These are phyloP conservation scores for Eucalyptus cladocalyx DNA, from an alignment of 345 rosid genomes.

Conservation along the genomic window DNA sequence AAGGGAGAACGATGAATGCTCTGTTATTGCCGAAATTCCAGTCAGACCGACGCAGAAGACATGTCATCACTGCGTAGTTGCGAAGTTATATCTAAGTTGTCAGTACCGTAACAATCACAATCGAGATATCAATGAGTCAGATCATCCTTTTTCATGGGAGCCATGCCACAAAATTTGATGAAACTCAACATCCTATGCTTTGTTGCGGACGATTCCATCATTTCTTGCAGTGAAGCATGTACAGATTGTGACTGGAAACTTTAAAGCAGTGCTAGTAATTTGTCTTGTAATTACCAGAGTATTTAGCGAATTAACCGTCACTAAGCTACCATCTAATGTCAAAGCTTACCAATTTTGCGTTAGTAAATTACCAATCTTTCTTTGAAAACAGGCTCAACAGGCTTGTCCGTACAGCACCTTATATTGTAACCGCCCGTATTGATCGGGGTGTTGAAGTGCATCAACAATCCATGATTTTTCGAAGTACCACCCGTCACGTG, in stretches of 20 bases:
- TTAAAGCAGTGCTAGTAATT: neutral
- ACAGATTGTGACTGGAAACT: neutral
- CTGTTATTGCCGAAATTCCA: too few relatives aligned
- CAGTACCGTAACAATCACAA: neutral
- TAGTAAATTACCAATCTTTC: neutral
- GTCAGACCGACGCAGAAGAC: neutral
- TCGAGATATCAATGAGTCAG: neutral
- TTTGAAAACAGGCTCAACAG: neutral
- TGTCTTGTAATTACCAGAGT: neutral
- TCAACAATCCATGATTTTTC: neutral
- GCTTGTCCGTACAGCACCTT: too few relatives aligned
- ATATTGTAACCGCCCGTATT: too few relatives aligned
- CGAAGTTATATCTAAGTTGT: neutral
- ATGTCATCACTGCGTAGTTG: neutral
- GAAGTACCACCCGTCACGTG: too few relatives aligned
- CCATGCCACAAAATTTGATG: too few relatives aligned
- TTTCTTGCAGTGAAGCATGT: neutral
- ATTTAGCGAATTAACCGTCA: neutral
- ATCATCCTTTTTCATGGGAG: neutral
- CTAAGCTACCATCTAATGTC: neutral
- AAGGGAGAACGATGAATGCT: too few relatives aligned
- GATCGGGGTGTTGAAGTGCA: neutral
- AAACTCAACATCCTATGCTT: neutral
- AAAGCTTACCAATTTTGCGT: neutral
- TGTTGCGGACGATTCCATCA: neutral